phyloP scores from a whole-genome alignment of 345 rosid genomes.

The Eutrema yunnanense region DNA sequence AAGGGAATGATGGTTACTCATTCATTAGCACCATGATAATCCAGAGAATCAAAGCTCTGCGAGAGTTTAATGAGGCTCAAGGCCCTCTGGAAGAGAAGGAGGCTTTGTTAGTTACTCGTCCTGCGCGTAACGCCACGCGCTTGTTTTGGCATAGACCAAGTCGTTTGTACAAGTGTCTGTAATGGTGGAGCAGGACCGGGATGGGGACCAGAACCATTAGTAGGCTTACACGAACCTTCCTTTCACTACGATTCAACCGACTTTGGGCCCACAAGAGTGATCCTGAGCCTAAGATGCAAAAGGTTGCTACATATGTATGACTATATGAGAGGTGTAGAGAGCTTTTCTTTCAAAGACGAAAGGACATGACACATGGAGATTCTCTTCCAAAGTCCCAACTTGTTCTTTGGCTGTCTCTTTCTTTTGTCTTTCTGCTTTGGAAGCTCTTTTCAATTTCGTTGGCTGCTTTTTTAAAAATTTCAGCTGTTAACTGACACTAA shows the following conservation, averaged over 20 bases:
- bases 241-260: slow-evolving; percentile 6
- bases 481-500: slow-evolving; percentile 16
- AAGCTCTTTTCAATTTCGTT: not conserved
- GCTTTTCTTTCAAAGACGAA: not conserved
- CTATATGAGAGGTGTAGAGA: not conserved
- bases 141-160: not conserved
- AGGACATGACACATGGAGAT: slow-evolving; percentile 14
- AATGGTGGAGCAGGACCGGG: slow-evolving; percentile 19
- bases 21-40: not conserved
- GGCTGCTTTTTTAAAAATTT: not conserved
- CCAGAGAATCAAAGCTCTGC: not conserved
- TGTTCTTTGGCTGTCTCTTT: slow-evolving; percentile 22
- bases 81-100: not conserved
- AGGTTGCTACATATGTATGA: not conserved
- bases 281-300: not conserved
- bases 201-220: slow-evolving; percentile 1
- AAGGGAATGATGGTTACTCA: not conserved
- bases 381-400: slow-evolving; percentile 11
- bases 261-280: slow-evolving; percentile 6
- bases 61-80: not conserved
- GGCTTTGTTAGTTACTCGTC: not conserved
- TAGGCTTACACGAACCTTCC: slow-evolving; percentile 1
- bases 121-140: not conserved
- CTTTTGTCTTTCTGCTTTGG: slow-evolving; percentile 1
- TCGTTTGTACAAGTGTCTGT: not conserved